Conservation (phyloP, 192 early-diverging fungal species). For the Dissophora globulifera region DNA sequence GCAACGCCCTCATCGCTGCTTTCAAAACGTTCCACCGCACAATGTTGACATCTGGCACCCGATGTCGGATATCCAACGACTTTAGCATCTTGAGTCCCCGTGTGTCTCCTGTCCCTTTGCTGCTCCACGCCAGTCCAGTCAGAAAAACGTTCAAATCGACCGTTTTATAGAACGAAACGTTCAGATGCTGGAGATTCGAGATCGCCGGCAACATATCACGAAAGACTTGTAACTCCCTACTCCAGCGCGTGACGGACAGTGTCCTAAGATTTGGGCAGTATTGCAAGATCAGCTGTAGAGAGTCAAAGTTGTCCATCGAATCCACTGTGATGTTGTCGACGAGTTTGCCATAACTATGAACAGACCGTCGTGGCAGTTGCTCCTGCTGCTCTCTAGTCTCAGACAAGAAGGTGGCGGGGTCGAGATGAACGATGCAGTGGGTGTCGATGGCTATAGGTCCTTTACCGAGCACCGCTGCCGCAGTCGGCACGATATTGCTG, state of each 20-base stretch:
- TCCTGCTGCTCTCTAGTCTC: too few species aligned
- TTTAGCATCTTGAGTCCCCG: not conserved
- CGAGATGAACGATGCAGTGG: too few species aligned
- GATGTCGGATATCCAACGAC: slow-evolving; percentile 29
- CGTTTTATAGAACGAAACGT: slow-evolving; percentile 24
- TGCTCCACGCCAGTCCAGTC: too few species aligned
- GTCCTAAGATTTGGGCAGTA: slow-evolving; percentile 27
- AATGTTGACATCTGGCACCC: slow-evolving; percentile 25
- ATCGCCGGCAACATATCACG: not conserved
- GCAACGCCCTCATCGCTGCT: slow-evolving; percentile 7
- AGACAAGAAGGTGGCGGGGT: too few species aligned
- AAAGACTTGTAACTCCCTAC: slow-evolving; percentile 9
- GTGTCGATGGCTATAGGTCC: too few species aligned
- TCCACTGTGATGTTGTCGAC: slow-evolving; percentile 27
- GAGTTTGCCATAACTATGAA: slow-evolving; percentile 6
- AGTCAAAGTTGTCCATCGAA: slow-evolving; percentile 30
- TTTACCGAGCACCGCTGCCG: too few species aligned
- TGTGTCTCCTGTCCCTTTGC: too few species aligned
- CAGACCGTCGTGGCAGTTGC: not conserved
- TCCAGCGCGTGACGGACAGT: slow-evolving; percentile 26
- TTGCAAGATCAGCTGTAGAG: slow-evolving; percentile 3
- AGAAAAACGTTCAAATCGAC: slow-evolving; percentile 28
- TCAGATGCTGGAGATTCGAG: slow-evolving; percentile 1
- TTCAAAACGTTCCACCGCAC: slow-evolving; percentile 27
- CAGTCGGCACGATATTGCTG: too few species aligned